phyloP scores from a whole-genome alignment of 108 stramenopile genomes.

The Cyclostephanos invisitatus region DNA sequence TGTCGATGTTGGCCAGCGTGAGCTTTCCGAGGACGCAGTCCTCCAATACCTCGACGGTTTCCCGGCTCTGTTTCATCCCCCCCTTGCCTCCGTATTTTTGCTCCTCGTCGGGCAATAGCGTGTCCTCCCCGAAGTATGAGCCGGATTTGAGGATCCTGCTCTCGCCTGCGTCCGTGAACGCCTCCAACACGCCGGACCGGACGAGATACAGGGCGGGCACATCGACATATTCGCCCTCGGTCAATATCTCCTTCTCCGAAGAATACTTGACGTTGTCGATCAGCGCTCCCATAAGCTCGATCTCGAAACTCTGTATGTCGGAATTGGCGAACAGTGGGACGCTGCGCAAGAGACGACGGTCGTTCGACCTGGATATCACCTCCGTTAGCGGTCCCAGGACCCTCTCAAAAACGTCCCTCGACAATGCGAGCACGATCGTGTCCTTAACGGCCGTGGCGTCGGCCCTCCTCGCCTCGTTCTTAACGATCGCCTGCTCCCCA shows the following conservation, averaged over 20 bases:
- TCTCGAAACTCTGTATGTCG: slow-evolving; percentile 60
- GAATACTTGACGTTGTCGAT: slow-evolving; percentile 53
- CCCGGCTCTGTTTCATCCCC: slow-evolving; percentile 38
- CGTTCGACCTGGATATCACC: slow-evolving; percentile 53
- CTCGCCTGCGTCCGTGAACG: slow-evolving; percentile 40
- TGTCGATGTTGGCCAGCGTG: slow-evolving; percentile 47
- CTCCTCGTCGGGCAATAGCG: slow-evolving; percentile 73
- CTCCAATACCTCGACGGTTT: slow-evolving; percentile 49
- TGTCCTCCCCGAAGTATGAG: slow-evolving; percentile 44
- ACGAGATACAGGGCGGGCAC: slow-evolving; percentile 39
- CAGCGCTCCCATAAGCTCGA: slow-evolving; percentile 57
- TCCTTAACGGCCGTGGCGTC: slow-evolving; percentile 22
- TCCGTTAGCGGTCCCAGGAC: slow-evolving; percentile 60
- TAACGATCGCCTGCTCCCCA: slow-evolving; percentile 64
- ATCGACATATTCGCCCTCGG: slow-evolving; percentile 43
- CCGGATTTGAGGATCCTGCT: slow-evolving; percentile 40
- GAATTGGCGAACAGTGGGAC: slow-evolving; percentile 77
- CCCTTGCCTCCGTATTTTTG: slow-evolving; percentile 50
- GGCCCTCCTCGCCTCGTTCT: slow-evolving; percentile 20
- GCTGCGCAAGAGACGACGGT: slow-evolving; percentile 55
- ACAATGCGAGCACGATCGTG: slow-evolving; percentile 50
- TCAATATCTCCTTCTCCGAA: slow-evolving; percentile 38
- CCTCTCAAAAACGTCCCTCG: slow-evolving; percentile 51
- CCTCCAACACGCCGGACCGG: slow-evolving; percentile 42
- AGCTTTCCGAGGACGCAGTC: slow-evolving; percentile 49